These are phyloP conservation scores for Allantophomopsis cytisporea DNA, from an alignment of 2,329 filamentous ascomycete species.

Conservation along the genomic window DNA sequence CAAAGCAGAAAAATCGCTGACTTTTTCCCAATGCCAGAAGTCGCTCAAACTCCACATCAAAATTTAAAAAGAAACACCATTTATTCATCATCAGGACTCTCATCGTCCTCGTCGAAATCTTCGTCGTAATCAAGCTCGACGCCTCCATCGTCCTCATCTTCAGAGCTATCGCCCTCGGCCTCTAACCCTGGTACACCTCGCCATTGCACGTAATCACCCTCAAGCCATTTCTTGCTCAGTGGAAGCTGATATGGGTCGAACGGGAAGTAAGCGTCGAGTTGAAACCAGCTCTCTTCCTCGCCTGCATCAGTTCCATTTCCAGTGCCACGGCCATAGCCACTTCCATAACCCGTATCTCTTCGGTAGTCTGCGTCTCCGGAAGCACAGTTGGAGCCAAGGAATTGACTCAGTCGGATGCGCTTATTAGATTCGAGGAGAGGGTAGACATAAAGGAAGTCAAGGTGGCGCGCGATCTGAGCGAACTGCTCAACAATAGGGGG, in stretches of 20 bases:
- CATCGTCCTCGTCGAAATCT: no score
- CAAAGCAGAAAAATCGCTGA: no score
- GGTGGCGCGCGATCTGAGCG: conserved; percentile 71
- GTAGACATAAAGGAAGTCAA: conserved; percentile 82
- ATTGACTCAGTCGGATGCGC: conserved; percentile 66
- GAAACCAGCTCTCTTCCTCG: conserved; percentile 64
- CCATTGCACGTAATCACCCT: conserved; percentile 74
- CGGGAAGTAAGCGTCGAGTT: conserved; percentile 90
- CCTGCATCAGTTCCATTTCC: conserved; percentile 20
- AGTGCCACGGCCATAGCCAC: conserved; percentile 23
- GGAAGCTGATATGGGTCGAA: conserved; percentile 95
- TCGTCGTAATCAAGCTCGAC: conserved; percentile 1
- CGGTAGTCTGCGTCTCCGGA: conserved; percentile 31
- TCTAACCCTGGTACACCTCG: conserved; percentile 58
- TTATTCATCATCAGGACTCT: no score
- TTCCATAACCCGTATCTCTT: conserved; percentile 37
- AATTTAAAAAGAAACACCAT: no score
- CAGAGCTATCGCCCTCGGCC: conserved; percentile 29
- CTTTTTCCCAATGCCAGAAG: no score
- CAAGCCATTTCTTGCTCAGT: conserved; percentile 76
- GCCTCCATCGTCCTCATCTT: background rate
- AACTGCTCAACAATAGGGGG: conserved; percentile 86
- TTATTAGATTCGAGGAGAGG: conserved; percentile 86
- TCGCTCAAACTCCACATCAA: no score
- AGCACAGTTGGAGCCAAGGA: conserved; percentile 37